Base-by-base conservation (phyloP, 768 basidiomycete genomes). In the Trametes coccinea region DNA sequence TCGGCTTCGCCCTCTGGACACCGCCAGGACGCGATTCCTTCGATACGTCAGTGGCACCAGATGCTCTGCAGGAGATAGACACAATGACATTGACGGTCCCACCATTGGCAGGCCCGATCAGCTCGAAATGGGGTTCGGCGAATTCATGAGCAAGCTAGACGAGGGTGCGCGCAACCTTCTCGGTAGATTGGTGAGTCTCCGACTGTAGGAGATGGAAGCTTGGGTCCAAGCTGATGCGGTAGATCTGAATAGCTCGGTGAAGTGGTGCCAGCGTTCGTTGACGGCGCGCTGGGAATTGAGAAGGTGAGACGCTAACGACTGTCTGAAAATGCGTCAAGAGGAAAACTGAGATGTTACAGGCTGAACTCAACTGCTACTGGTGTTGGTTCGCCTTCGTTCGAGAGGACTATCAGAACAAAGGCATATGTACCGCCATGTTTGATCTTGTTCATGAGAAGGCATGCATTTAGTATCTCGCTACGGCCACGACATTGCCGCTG, bases 381-480 rank as follows among this genome's bases (percentile, higher is more conserved):
- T 67, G 66, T 58, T 57, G 48, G 52, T 45, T 62, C 17, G 66
- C 63, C 11, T 53, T 62, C 50, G 63, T 67, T 1, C 43, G 51
- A 2, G 40, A n/a, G n/a, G 66, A 64, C 16, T 67, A 67, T 30
- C 66, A 67, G 29, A 22, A 57, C 8, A 59, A 57, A 34, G 66
- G 66, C 27, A 27, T 67, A 43, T 55, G 45, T 22, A 51, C 34
- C 11, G 57, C 57, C 7, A 39, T 67, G 41, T 60, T 67, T 30
- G 30, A 57, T 17, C 40, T 64, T 0, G 63, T 52, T 1, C 51
- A 46, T 41, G 41, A 53, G 14, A 59, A 64, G 58, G 66, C 62
- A n/a, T 41, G 6, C 16, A 17, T 13, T 22, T n/a, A 41, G 41
- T 4, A 11, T 52, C 43, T 22, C 14, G 10, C 29, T n/a, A 11